Conservation (phyloP, 2,329 filamentous ascomycete species). For the Fusarium metavorans region DNA sequence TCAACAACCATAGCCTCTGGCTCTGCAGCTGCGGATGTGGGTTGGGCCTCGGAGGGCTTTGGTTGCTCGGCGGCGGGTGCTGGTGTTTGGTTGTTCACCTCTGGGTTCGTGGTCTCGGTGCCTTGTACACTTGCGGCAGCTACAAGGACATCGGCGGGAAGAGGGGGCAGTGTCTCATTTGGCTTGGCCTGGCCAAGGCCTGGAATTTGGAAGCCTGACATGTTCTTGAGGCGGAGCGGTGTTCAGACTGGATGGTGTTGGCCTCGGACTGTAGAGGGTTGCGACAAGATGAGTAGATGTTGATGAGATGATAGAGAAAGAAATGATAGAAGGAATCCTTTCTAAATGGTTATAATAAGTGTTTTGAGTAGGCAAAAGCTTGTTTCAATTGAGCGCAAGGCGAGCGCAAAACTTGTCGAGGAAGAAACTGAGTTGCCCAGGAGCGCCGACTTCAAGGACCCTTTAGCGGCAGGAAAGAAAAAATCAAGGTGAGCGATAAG, state of each 20-base stretch:
- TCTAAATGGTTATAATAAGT: background rate
- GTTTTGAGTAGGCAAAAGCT: background rate
- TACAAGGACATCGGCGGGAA: slow-evolving; percentile 49
- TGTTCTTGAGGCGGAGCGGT: slow-evolving; percentile 25
- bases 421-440: slow-evolving; percentile 11
- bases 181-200: slow-evolving; percentile 58
- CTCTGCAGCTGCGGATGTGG: slow-evolving; percentile 38
- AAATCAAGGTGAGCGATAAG: slow-evolving; percentile 49
- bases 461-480: slow-evolving; percentile 39
- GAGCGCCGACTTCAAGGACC: slow-evolving; percentile 21
- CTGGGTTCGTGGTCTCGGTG: slow-evolving; percentile 35
- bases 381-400: background rate
- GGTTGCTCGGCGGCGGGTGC: slow-evolving; percentile 6
- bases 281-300: background rate
- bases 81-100: slow-evolving; percentile 7
- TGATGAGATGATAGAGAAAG: background rate
- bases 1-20: slow-evolving; percentile 53
- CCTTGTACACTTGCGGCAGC: slow-evolving; percentile 46
- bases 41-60: slow-evolving; percentile 11
- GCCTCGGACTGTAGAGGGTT: background rate
- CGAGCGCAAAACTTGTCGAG: slow-evolving; percentile 21
- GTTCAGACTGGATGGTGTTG: background rate
- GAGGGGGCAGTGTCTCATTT: slow-evolving; percentile 55
- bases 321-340: background rate
- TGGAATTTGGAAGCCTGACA: slow-evolving; percentile 59